Conservation (phyloP, 768 basidiomycete genomes). For the Phlebiopsis flavidoalba region DNA sequence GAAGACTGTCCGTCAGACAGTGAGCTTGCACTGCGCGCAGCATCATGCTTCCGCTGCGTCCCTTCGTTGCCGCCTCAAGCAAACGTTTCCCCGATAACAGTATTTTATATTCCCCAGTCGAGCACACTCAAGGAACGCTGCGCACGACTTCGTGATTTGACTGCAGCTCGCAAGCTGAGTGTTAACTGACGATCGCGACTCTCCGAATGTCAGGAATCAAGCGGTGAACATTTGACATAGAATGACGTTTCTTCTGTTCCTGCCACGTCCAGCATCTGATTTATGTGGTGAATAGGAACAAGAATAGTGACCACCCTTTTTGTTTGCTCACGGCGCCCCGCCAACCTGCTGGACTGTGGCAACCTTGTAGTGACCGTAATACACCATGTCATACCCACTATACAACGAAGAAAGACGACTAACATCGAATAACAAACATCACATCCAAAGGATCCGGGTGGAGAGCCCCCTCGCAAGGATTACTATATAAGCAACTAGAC, state of each 20-base stretch:
- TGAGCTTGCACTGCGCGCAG: constrained; percentile 7
- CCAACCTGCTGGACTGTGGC: background rate
- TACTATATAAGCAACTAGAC: constrained; percentile 57
- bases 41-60: constrained; percentile 4
- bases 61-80: background rate
- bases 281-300: too few species aligned
- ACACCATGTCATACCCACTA: constrained; percentile 7
- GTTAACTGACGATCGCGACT: background rate
- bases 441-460: constrained; percentile 6
- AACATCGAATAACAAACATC: constrained; percentile 7
- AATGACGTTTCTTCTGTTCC: background rate
- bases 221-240: background rate
- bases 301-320: background rate
- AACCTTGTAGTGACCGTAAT: background rate
- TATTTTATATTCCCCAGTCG: background rate
- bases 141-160: too few species aligned
- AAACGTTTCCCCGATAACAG: constrained; percentile 1
- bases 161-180: too few species aligned
- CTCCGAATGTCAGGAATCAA: background rate
- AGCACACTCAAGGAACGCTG: background rate
- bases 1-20: constrained; percentile 5
- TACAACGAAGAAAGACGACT: constrained; percentile 22
- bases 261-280: background rate
- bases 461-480: constrained; percentile 31
- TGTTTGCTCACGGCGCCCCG: background rate